A percentile compares a stretch with the other conserved stretches of the same genome.
Evolutionary conservation across 1,284 basidiomycete genomes (phyloP).

Genomic region (Microbotryum violaceum): DNA sequence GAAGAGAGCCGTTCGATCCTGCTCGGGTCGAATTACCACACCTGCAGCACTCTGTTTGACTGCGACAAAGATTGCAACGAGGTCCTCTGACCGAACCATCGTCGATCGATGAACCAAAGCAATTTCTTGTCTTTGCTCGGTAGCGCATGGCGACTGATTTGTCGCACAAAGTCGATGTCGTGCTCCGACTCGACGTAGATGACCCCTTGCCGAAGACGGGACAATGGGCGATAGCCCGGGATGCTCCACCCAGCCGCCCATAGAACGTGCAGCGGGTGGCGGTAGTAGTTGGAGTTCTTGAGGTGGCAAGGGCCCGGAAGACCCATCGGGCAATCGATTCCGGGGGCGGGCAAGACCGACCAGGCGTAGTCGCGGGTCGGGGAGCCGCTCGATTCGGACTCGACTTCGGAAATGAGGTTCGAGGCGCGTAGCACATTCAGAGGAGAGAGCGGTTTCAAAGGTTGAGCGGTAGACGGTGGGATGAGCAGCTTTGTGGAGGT

Average conservation of each 20-base stretch:
- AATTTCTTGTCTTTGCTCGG: too few species aligned
- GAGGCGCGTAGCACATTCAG: not conserved
- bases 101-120: too few species aligned
- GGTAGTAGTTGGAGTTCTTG: constrained; percentile 4
- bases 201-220: too few species aligned
- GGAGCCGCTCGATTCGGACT: not conserved
- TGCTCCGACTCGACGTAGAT: too few species aligned
- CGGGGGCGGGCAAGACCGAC: constrained; percentile 12
- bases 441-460: not conserved
- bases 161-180: too few species aligned
- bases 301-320: constrained; percentile 4
- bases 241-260: constrained; percentile 12
- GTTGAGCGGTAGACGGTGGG: not conserved
- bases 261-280: constrained; percentile 7
- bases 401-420: not conserved
- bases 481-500: not conserved
- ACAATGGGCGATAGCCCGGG: too few species aligned
- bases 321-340: not conserved
- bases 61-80: too few species aligned
- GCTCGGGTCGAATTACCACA: too few species aligned
- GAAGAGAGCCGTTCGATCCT: too few species aligned
- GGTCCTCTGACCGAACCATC: too few species aligned
- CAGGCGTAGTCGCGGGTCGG: constrained; percentile 1
- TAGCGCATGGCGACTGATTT: too few species aligned
- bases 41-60: too few species aligned